A percentile compares a stretch with the other conserved stretches of the same genome.
Conservation (phyloP, 2,329 filamentous ascomycete genomes). For the Trematosphaeria pertusa region DNA sequence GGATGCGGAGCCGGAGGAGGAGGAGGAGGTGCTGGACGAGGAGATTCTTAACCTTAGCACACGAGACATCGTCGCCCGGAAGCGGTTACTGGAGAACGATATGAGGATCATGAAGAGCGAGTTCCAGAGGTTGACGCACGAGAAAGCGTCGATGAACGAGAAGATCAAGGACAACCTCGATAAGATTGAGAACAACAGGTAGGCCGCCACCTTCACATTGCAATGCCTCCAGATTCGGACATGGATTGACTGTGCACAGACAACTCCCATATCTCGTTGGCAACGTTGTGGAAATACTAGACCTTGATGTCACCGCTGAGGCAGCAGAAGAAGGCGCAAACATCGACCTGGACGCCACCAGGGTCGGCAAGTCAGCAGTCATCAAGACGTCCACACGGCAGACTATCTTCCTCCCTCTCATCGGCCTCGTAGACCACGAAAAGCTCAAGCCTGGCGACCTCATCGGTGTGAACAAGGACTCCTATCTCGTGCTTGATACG, state of each 20-base stretch:
- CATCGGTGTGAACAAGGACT: conserved; percentile 99
- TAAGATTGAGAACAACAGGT: conserved; percentile 99
- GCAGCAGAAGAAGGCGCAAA: conserved; percentile 98
- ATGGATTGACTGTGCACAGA: conserved; percentile 55
- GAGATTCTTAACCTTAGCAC: conserved; percentile 94
- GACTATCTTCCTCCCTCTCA: conserved; percentile 97
- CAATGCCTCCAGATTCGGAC: conserved; percentile 5
- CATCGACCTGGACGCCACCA: conserved; percentile 95
- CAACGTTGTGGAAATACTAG: conserved; percentile 96
- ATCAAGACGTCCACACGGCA: conserved; percentile 99
- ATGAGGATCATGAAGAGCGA: conserved; percentile 99
- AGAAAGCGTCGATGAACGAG: conserved; percentile 94
- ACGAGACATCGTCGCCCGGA: conserved; percentile 90
- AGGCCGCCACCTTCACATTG: conserved; percentile 39
- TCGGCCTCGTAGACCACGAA: conserved; percentile 94
- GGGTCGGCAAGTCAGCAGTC: conserved; percentile 96
- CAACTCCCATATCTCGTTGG: conserved; percentile 98
- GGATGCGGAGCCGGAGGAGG: conserved; percentile 71
- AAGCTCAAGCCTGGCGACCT: conserved; percentile 94
- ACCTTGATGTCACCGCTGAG: conserved; percentile 94
- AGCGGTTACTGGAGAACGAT: conserved; percentile 94
- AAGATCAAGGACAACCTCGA: conserved; percentile 99
- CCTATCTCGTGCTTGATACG: conserved; percentile 95
- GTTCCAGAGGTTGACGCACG: conserved; percentile 89
- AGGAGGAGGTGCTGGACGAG: conserved; percentile 83